These are phyloP conservation scores for Angophora floribunda DNA, from an alignment of 345 rosid species.

Conservation along the genomic window DNA sequence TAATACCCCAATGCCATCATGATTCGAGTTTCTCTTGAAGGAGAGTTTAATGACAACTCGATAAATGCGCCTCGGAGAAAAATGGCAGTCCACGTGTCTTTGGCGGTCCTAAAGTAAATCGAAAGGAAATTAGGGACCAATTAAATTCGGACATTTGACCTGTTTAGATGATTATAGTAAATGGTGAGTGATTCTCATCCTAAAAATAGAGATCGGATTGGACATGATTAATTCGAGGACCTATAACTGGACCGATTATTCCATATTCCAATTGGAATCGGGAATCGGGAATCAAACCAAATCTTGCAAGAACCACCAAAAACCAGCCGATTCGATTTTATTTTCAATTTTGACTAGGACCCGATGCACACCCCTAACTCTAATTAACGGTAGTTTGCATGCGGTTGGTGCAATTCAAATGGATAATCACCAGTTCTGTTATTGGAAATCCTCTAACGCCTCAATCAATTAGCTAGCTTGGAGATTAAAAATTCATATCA, in stretches of 20 bases:
- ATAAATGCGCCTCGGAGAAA: rapidly evolving
- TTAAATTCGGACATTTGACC: not conserved
- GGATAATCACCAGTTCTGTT: not conserved
- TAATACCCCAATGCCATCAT: not conserved
- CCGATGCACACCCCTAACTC: not conserved
- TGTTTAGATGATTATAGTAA: rapidly evolving
- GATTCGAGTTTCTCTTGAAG: rapidly evolving
- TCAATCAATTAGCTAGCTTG: not conserved
- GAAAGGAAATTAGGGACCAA: rapidly evolving
- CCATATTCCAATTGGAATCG: not conserved
- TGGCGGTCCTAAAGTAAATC: not conserved
- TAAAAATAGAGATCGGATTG: rapidly evolving
- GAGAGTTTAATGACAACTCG: not conserved
- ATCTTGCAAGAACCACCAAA: not conserved
- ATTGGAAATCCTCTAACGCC: not conserved
- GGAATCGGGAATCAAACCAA: not conserved
- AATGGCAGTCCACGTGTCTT: rapidly evolving
- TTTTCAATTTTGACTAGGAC: rapidly evolving
- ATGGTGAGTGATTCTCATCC: not conserved
- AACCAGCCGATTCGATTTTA: not conserved
- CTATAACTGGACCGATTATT: too few relatives aligned
- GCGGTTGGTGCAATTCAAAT: not conserved
- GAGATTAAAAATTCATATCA: not conserved
- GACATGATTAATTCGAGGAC: not conserved
- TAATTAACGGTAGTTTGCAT: not conserved